A percentile compares a stretch with the other conserved stretches of the same genome.
phyloP scores from a whole-genome alignment of 176 grass and related monocot species.

The Leersia perrieri region DNA sequence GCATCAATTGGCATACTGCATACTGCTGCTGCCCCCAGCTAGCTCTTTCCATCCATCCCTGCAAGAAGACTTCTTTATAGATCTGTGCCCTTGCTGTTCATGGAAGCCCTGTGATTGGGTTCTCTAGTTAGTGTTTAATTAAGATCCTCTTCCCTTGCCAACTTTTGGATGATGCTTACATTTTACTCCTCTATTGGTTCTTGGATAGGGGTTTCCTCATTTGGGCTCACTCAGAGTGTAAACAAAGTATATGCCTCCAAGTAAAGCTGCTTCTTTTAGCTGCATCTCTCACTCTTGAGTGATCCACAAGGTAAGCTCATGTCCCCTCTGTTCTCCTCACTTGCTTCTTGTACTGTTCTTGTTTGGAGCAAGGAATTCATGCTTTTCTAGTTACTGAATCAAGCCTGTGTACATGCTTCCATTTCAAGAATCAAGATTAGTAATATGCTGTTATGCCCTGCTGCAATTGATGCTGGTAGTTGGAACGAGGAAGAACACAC shows the following conservation, averaged over 20 bases:
- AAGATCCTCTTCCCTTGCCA: conserved; percentile 34
- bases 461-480: conserved; percentile 24
- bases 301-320: conserved; percentile 34
- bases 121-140: conserved; percentile 29
- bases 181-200: conserved; percentile 24
- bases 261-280: conserved; percentile 30
- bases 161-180: conserved; percentile 36
- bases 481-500: conserved; percentile 16
- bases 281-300: conserved; percentile 18
- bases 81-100: conserved; percentile 42
- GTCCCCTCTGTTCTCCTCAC: background rate
- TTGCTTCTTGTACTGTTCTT: conserved; percentile 25
- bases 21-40: background rate
- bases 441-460: background rate
- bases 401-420: background rate
- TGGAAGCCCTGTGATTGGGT: conserved; percentile 42
- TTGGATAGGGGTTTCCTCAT: conserved; percentile 40
- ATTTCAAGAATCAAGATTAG: background rate
- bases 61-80: conserved; percentile 29
- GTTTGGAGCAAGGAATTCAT: conserved; percentile 23
- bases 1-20: conserved; percentile 28
- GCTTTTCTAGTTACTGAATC: too few relatives aligned
- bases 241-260: conserved; percentile 19
- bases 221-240: conserved; percentile 15
- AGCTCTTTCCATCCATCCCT: conserved; percentile 30